Conservation (phyloP, 257 asterid species). For the Nicotiana sylvestris region DNA sequence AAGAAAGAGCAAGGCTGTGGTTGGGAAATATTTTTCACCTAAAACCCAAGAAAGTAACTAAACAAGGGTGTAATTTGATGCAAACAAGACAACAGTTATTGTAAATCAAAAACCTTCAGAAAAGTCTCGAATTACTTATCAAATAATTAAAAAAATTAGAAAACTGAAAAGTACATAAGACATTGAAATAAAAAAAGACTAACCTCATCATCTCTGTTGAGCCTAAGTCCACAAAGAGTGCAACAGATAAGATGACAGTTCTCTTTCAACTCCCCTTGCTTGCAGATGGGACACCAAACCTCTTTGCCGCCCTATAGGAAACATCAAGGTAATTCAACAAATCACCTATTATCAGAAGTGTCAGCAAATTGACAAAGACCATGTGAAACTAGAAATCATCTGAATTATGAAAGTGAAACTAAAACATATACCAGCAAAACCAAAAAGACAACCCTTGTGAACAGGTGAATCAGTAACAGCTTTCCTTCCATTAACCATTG, state of each 20-base stretch:
- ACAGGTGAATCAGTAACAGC: neutral
- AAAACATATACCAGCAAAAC: neutral
- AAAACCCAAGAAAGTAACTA: neutral
- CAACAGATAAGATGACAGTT: slow-evolving; percentile 49
- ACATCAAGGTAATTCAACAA: slow-evolving; percentile 16
- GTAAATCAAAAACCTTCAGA: neutral
- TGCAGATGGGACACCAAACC: slow-evolving; percentile 96
- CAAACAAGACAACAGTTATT: neutral
- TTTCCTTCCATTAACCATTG: slow-evolving; percentile 6
- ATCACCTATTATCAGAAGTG: neutral
- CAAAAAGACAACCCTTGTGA: neutral
- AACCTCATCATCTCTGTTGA: slow-evolving; percentile 72
- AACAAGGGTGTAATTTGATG: neutral
- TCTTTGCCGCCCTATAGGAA: slow-evolving; percentile 44
- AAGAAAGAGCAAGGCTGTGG: neutral
- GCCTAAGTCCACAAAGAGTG: slow-evolving; percentile 55
- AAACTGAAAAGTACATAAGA: neutral
- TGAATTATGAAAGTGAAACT: neutral
- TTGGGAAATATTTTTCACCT: neutral
- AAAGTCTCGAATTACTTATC: neutral
- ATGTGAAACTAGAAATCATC: neutral
- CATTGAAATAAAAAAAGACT: slow-evolving; percentile 16
- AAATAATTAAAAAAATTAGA: neutral
- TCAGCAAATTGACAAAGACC: neutral
- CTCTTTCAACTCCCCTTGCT: slow-evolving; percentile 67